Base-by-base conservation (phyloP, 2,329 filamentous ascomycete species). In the Aspergillaceae sp. region DNA sequence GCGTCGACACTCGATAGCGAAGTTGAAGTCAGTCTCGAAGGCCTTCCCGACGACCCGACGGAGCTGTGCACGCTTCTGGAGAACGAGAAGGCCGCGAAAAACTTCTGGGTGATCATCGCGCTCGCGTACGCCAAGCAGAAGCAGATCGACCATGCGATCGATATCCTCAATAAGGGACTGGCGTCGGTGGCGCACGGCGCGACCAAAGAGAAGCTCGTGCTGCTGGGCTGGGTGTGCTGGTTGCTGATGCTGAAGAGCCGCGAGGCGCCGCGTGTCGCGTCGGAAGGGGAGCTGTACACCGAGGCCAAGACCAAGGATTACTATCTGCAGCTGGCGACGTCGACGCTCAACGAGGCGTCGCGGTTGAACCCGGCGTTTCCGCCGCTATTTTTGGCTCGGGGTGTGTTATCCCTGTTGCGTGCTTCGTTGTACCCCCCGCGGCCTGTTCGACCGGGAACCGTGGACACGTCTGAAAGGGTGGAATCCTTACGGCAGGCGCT, bases 61-160 rank as follows among this genome's bases (percentile, higher is more conserved):
- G 92, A 98, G 71, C 78, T 98, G 4, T 98, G 92, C 67, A 92
- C 87, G 29, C 78, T 98, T 43, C 82, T 98, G 52, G 91, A 98
- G 71, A 94, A 92, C 61, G 94, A 98, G 67, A 83, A 84, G 60
- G 90, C 89, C 10, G 85, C 87, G 34, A 89, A 91, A 59, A 87
- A 84, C 44, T 94, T 94, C 57, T 98, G 94, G 94, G 91, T 98
- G 76, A 91, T 88, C n/a, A 92, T 97, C 55, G 87, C 94, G 37
- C 77, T 97, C 48, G 91, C 91, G 41, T 98, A 98, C 63, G 91
- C 92, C 36, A 98, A 97, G 72, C 88, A 95, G 71, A 83, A 84
- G 62, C 94, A 94, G 71, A 80, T 92, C 51, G 90, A 96, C 62
- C 86, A 92, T 70, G 82, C 81, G 43, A 78, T 85, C 50, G 80